Evolutionary conservation across 202 grass and related monocot species (phyloP).

Genomic region (Brachypodium distachyon): DNA sequence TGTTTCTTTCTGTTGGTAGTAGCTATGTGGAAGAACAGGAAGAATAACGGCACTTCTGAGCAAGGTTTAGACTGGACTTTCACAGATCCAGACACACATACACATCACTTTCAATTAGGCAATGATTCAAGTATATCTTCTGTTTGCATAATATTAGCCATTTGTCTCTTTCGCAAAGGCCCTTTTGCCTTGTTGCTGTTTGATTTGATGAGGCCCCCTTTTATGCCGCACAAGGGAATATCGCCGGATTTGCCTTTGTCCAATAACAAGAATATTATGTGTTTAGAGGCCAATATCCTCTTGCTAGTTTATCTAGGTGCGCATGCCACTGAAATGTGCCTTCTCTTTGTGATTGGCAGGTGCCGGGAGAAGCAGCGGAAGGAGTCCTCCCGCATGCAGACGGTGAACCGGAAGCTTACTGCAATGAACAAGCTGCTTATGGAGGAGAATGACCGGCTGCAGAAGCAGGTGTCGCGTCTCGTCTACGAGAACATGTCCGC

Average conservation of each 20-base stretch:
- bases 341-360: conserved; percentile 30
- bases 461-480: conserved; percentile 95
- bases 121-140: conserved; percentile 43
- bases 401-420: conserved; percentile 84
- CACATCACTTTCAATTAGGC: conserved; percentile 42
- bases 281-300: conserved; percentile 11
- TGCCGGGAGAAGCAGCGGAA: conserved; percentile 99
- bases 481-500: conserved; percentile 58
- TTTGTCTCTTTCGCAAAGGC: conserved; percentile 39
- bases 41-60: neutral
- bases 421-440: conserved; percentile 98
- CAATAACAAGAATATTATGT: neutral
- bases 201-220: conserved; percentile 1
- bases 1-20: neutral
- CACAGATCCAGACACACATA: conserved; percentile 11
- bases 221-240: neutral
- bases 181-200: conserved; percentile 19
- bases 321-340: neutral
- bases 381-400: conserved; percentile 89
- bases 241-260: conserved; percentile 5
- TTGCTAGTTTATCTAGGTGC: neutral
- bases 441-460: conserved; percentile 96
- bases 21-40: conserved; percentile 14
- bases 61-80: conserved; percentile 16
- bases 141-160: conserved; percentile 13